phyloP scores from a whole-genome alignment of 1,139 yeast species.

The Hyphopichia fennica region DNA sequence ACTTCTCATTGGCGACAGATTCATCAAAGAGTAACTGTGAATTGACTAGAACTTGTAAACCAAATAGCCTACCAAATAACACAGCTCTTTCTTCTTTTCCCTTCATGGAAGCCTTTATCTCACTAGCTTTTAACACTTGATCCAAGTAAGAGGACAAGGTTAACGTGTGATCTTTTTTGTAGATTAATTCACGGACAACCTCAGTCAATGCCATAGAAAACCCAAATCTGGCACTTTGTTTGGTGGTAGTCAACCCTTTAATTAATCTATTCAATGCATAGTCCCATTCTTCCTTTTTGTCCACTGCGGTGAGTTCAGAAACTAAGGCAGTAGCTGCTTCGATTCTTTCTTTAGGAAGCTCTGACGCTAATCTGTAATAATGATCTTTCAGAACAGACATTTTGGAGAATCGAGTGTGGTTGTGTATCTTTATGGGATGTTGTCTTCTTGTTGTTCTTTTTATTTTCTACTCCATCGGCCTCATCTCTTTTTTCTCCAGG shows the following conservation, averaged over 20 bases:
- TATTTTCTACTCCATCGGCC: neutral
- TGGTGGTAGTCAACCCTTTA: conserved; percentile 77
- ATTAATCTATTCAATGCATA: conserved; percentile 78
- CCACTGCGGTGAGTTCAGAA: conserved; percentile 50
- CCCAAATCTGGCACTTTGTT: conserved; percentile 85
- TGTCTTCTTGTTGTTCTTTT: neutral
- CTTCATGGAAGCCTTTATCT: conserved; percentile 51
- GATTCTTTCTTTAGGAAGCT: conserved; percentile 69
- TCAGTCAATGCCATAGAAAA: conserved; percentile 88
- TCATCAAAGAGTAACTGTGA: conserved; percentile 45
- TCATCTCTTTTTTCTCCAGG: neutral
- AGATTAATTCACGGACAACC: conserved; percentile 51
- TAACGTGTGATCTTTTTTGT: conserved; percentile 26
- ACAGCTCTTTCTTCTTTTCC: conserved; percentile 84
- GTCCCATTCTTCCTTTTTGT: conserved; percentile 65
- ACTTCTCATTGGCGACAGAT: conserved; percentile 23
- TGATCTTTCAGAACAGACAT: conserved; percentile 69
- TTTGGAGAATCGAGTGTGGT: neutral
- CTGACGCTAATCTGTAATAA: conserved; percentile 78
- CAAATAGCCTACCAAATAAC: conserved; percentile 83
- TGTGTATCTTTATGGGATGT: neutral
- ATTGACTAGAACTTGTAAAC: conserved; percentile 72
- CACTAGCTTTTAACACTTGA: conserved; percentile 42
- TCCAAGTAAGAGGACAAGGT: conserved; percentile 39
- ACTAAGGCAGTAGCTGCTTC: conserved; percentile 70